Percentiles rank a stretch among this genome's conserved stretches.
phyloP scores from a whole-genome alignment of 2,329 filamentous ascomycete genomes.

The Neoscytalidium dimidiatum region DNA sequence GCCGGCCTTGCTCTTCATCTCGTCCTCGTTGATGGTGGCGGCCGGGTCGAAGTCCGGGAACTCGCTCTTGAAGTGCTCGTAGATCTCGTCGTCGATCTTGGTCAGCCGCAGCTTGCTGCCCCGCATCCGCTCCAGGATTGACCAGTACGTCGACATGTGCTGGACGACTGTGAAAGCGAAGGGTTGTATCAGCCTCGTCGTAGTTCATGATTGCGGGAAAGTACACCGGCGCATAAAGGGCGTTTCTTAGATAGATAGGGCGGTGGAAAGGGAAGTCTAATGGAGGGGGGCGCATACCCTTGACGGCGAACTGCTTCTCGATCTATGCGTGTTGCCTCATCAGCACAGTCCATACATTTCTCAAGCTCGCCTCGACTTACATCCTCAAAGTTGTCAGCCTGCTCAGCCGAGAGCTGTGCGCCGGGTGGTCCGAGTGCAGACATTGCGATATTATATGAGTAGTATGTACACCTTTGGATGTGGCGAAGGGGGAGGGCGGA shows the following conservation, averaged over 20 bases:
- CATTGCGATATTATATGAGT: neutral
- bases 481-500: neutral
- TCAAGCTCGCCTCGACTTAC: constrained; percentile 46
- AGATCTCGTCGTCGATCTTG: constrained; percentile 93
- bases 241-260: neutral
- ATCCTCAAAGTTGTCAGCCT: constrained; percentile 70
- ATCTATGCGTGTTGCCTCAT: constrained; percentile 59
- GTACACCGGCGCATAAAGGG: neutral
- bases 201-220: neutral
- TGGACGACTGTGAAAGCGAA: constrained; percentile 66
- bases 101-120: constrained; percentile 90
- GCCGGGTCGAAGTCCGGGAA: constrained; percentile 93
- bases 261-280: neutral
- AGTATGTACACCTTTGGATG: neutral
- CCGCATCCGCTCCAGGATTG: constrained; percentile 85
- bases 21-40: constrained; percentile 79
- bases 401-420: constrained; percentile 53
- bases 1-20: constrained; percentile 96
- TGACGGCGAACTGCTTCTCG: constrained; percentile 99
- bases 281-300: constrained; percentile 57
- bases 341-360: constrained; percentile 22
- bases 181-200: neutral
- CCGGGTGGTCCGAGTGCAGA: constrained; percentile 18
- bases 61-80: constrained; percentile 79
- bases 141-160: constrained; percentile 97